These are phyloP conservation scores for Annulohypoxylon nitens DNA, from an alignment of 495 filamentous ascomycete species.

Conservation along the genomic window DNA sequence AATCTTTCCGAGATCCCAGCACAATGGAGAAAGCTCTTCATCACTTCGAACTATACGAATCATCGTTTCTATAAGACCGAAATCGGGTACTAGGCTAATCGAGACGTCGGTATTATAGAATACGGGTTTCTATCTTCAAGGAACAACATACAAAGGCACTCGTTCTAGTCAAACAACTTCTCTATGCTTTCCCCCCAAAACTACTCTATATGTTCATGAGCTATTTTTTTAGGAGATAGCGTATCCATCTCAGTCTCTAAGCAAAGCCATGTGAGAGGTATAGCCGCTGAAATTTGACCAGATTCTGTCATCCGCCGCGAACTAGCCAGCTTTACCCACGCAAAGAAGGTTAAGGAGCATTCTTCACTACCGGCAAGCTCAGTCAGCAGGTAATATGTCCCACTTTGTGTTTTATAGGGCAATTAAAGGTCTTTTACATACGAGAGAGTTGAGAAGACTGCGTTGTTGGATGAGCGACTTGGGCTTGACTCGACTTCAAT, in stretches of 20 bases:
- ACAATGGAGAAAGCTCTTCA: slow-evolving; percentile 5
- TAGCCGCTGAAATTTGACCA: neutral
- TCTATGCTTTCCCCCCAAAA: slow-evolving; percentile 8
- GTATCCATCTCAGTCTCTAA: neutral
- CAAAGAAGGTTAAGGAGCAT: slow-evolving; percentile 14
- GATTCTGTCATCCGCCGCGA: neutral
- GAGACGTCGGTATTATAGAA: neutral
- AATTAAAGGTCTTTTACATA: slow-evolving; percentile 49
- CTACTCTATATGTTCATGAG: slow-evolving; percentile 14
- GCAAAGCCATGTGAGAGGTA: neutral
- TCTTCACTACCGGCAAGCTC: slow-evolving; percentile 33
- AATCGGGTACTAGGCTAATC: neutral
- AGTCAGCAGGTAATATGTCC: slow-evolving; percentile 47
- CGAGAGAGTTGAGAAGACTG: slow-evolving; percentile 50
- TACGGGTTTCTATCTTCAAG: neutral
- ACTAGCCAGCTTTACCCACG: neutral
- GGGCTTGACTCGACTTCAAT: neutral
- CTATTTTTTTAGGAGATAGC: neutral
- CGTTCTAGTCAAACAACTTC: neutral
- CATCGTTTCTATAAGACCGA: too few species aligned
- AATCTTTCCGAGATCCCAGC: neutral
- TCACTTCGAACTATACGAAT: slow-evolving; percentile 13
- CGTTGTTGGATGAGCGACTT: slow-evolving; percentile 41
- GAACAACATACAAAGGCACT: slow-evolving; percentile 9
- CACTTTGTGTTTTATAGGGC: slow-evolving; percentile 45